Percentiles rank a stretch among this genome's conserved stretches.
Evolutionary conservation across 129 eudicot species (phyloP).

Genomic region (Artemisia tridentata): DNA sequence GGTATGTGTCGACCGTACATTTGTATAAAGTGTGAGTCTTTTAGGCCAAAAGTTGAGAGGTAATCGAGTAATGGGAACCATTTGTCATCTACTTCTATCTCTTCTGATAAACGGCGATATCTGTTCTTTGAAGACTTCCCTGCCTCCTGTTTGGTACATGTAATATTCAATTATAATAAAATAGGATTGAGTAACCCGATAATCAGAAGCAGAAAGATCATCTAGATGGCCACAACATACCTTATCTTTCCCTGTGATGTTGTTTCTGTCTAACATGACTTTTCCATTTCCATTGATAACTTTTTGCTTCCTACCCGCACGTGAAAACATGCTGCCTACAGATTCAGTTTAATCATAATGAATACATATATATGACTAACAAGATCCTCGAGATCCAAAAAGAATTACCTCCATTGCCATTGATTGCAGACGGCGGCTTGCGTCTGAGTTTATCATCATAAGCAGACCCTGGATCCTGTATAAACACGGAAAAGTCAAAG

Average conservation of each 20-base stretch:
- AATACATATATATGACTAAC: background rate
- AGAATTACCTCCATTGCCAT: slow-evolving; percentile 40
- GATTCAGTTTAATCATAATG: slow-evolving; percentile 15
- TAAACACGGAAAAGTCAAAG: slow-evolving; percentile 15
- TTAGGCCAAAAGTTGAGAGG: slow-evolving; percentile 73
- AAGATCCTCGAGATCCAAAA: slow-evolving; percentile 3
- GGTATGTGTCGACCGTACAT: slow-evolving; percentile 91
- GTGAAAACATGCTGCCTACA: slow-evolving; percentile 43
- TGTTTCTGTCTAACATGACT: slow-evolving; percentile 22
- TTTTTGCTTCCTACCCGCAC: slow-evolving; percentile 31
- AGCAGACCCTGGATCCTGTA: slow-evolving; percentile 62
- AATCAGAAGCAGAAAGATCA: slow-evolving; percentile 1
- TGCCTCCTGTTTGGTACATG: slow-evolving; percentile 32
- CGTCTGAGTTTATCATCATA: slow-evolving; percentile 40
- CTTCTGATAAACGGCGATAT: slow-evolving; percentile 56
- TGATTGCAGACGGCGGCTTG: slow-evolving; percentile 35
- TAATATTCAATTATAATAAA: no score
- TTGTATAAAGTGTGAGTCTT: slow-evolving; percentile 76
- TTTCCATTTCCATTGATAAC: slow-evolving; percentile 30
- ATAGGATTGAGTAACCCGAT: no score
- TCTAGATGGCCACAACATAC: slow-evolving; percentile 30
- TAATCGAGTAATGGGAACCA: slow-evolving; percentile 89
- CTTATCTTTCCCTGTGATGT: slow-evolving; percentile 34
- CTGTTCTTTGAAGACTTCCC: slow-evolving; percentile 40
- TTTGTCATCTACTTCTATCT: slow-evolving; percentile 71